A percentile compares a stretch with the other conserved stretches of the same genome.
Evolutionary conservation across 371 early-diverging fungal genomes (phyloP).

Genomic region (Mortierella sp.): DNA sequence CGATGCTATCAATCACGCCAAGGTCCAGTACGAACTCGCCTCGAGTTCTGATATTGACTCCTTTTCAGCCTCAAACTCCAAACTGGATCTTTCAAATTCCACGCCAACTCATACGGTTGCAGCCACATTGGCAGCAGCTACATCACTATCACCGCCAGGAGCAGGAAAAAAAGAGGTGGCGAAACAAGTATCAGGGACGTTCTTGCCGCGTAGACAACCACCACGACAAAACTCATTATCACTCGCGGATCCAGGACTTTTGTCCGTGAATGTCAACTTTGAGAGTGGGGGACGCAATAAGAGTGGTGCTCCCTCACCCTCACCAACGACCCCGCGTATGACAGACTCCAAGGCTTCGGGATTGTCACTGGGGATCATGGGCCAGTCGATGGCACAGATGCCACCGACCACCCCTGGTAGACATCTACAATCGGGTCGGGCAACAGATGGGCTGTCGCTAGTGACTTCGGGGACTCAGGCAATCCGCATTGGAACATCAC

Average conservation of each 20-base stretch:
- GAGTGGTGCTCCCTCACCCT: conserved; percentile 11
- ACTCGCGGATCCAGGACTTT: conserved; percentile 39
- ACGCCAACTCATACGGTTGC: not conserved
- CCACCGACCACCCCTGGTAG: conserved; percentile 6
- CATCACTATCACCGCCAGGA: conserved; percentile 7
- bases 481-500: conserved; percentile 17
- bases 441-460: conserved; percentile 23
- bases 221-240: conserved; percentile 16
- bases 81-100: conserved; percentile 22
- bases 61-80: conserved; percentile 25
- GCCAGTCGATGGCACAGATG: conserved; percentile 34
- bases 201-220: conserved; percentile 18
- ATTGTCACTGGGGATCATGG: conserved; percentile 29
- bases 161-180: conserved; percentile 18
- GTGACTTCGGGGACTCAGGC: conserved; percentile 38
- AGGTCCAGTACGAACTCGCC: conserved; percentile 54
- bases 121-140: not conserved
- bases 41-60: conserved; percentile 50
- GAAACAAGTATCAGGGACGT: conserved; percentile 37
- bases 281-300: not conserved
- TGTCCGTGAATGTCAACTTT: conserved; percentile 3
- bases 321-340: conserved; percentile 9
- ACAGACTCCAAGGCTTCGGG: conserved; percentile 28
- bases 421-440: conserved; percentile 2
- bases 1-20: conserved; percentile 63